Percentiles rank a stretch among this genome's conserved stretches.
Conservation (phyloP, 1,139 yeast genomes). For the Petasospora fabianii region DNA sequence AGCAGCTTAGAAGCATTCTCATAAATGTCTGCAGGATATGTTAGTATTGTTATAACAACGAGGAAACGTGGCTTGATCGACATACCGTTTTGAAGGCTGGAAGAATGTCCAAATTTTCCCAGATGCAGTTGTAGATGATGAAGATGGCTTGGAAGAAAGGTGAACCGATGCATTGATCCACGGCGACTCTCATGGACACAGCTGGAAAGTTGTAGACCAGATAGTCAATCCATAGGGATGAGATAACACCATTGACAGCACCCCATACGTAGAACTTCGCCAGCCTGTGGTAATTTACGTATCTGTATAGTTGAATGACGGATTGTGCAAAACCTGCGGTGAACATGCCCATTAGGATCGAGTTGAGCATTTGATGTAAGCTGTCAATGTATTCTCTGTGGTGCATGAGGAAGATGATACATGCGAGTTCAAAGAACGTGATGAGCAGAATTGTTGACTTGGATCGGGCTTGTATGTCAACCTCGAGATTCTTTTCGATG, state of each 20-base stretch:
- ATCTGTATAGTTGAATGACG: slow-evolving; percentile 44
- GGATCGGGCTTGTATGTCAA: slow-evolving; percentile 1
- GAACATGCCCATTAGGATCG: slow-evolving; percentile 42
- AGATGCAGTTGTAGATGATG: slow-evolving; percentile 44
- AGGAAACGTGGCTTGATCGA: not conserved
- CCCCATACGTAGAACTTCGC: slow-evolving; percentile 60
- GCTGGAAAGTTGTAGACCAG: slow-evolving; percentile 39
- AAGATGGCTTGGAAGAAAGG: slow-evolving; percentile 52
- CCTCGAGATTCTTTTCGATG: slow-evolving; percentile 20
- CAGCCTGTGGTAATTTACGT: slow-evolving; percentile 40
- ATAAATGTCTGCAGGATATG: slow-evolving; percentile 32
- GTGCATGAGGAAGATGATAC: slow-evolving; percentile 12
- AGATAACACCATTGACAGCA: slow-evolving; percentile 51
- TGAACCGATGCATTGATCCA: slow-evolving; percentile 55
- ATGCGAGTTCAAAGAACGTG: slow-evolving; percentile 11
- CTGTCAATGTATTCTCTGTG: slow-evolving; percentile 24
- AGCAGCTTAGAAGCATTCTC: slow-evolving; percentile 49
- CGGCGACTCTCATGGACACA: slow-evolving; percentile 37
- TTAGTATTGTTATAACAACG: slow-evolving; percentile 1
- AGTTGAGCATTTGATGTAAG: slow-evolving; percentile 33
- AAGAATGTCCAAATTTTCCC: slow-evolving; percentile 43
- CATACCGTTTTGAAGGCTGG: slow-evolving; percentile 23
- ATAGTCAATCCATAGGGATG: slow-evolving; percentile 54
- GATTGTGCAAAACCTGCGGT: slow-evolving; percentile 61
- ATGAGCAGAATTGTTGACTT: slow-evolving; percentile 12